Percentiles rank a stretch among this genome's conserved stretches.
Evolutionary conservation across 768 basidiomycete genomes (phyloP).

Genomic region (Auricularia auricula-judae): DNA sequence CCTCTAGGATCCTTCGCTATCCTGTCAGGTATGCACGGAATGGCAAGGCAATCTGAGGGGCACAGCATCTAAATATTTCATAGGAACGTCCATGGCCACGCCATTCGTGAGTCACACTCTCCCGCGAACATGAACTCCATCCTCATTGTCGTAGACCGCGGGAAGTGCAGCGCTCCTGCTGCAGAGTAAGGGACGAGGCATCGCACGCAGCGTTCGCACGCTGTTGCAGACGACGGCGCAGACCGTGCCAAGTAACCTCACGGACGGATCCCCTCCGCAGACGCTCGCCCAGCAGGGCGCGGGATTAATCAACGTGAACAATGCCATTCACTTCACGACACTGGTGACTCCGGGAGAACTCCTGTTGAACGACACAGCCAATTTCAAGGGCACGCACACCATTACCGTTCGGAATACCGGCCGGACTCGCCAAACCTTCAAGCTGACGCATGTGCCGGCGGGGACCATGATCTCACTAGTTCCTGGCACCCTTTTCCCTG

Average conservation of each 20-base stretch:
- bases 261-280: conserved; percentile 39
- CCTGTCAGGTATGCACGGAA: conserved; percentile 21
- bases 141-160: conserved; percentile 16
- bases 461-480: conserved; percentile 38
- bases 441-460: conserved; percentile 43
- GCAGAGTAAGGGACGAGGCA: conserved; percentile 26
- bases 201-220: conserved; percentile 23
- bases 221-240: conserved; percentile 41
- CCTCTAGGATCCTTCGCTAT: conserved; percentile 29
- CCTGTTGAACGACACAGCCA: conserved; percentile 53
- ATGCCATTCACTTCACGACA: conserved; percentile 42
- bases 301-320: conserved; percentile 45
- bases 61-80: neutral
- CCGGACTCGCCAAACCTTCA: conserved; percentile 30
- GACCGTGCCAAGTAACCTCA: conserved; percentile 30
- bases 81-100: conserved; percentile 26
- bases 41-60: too few relatives aligned
- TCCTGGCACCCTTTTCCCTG: conserved; percentile 31
- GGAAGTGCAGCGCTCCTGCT: conserved; percentile 34
- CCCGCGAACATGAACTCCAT: too few relatives aligned
- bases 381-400: conserved; percentile 26
- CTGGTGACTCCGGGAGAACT: conserved; percentile 45
- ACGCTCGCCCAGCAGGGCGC: conserved; percentile 44
- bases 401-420: conserved; percentile 38
- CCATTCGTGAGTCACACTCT: conserved; percentile 19